Evolutionary conservation across 1,284 basidiomycete species (phyloP).

Genomic region (Ceratobasidium sp.): DNA sequence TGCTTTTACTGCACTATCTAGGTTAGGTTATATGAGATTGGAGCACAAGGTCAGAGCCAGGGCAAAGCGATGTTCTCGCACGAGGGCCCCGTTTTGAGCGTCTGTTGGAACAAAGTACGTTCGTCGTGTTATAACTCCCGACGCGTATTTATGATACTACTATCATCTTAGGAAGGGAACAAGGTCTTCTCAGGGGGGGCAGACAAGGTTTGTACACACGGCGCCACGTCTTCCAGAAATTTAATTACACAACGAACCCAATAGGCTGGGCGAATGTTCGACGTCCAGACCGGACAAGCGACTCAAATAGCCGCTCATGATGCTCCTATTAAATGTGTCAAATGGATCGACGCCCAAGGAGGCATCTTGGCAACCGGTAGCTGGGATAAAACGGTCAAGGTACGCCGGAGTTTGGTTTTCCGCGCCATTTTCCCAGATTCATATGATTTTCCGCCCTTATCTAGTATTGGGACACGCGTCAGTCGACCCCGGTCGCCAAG

Average conservation of each 20-base stretch:
- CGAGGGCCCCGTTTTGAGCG: constrained; percentile 82
- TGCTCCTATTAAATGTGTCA: constrained; percentile 79
- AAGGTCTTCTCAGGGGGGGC: constrained; percentile 88
- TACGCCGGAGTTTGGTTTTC: constrained; percentile 53
- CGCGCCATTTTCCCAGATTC: constrained; percentile 5
- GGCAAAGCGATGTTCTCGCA: constrained; percentile 87
- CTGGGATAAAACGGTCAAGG: constrained; percentile 93
- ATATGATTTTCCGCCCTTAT: not conserved
- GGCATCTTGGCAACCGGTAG: constrained; percentile 85
- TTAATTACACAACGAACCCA: not conserved
- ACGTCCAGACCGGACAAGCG: constrained; percentile 77
- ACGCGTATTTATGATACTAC: constrained; percentile 21
- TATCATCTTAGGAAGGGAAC: constrained; percentile 68
- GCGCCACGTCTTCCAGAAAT: not conserved
- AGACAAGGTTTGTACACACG: constrained; percentile 65
- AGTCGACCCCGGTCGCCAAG: constrained; percentile 75
- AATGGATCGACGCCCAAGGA: constrained; percentile 75
- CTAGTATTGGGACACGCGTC: constrained; percentile 92
- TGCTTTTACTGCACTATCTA: constrained; percentile 47
- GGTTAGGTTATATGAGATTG: constrained; percentile 68
- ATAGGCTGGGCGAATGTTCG: constrained; percentile 77
- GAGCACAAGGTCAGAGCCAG: constrained; percentile 62
- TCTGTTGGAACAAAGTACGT: constrained; percentile 79
- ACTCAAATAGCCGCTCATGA: constrained; percentile 86
- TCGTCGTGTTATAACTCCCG: not conserved